phyloP scores from a whole-genome alignment of 2,329 filamentous ascomycete species.

The Didymosphaeria variabile region DNA sequence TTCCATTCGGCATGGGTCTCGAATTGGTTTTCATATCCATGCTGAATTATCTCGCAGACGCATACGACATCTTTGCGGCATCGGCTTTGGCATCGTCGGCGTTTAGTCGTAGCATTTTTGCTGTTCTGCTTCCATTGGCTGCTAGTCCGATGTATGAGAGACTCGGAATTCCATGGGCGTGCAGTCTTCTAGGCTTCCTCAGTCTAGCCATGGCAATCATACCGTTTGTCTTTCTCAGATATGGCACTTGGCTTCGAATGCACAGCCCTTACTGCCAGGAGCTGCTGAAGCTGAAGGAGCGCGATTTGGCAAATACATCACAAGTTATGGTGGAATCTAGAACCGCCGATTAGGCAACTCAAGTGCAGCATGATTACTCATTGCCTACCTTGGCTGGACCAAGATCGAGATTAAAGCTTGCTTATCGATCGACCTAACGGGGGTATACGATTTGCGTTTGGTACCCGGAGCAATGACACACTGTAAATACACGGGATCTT shows the following conservation, averaged over 20 bases:
- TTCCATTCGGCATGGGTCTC: constrained; percentile 62
- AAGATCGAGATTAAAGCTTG: no score
- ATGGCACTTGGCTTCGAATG: constrained; percentile 68
- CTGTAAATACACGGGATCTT: no score
- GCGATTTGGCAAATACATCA: no score
- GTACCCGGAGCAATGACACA: no score
- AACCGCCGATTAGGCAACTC: no score
- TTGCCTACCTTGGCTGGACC: no score
- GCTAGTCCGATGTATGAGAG: constrained; percentile 63
- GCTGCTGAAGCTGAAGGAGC: no score
- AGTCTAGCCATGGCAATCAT: constrained; percentile 73
- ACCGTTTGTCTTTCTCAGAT: constrained; percentile 75
- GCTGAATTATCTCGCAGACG: constrained; percentile 41
- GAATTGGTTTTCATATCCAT: constrained; percentile 67
- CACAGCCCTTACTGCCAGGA: constrained; percentile 66
- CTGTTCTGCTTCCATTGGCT: constrained; percentile 79
- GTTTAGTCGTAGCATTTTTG: constrained; percentile 75
- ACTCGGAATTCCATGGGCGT: constrained; percentile 74
- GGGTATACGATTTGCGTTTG: no score
- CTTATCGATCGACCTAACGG: no score
- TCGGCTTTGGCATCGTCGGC: constrained; percentile 77
- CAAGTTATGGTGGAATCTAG: no score
- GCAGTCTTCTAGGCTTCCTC: constrained; percentile 73
- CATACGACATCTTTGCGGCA: constrained; percentile 74
- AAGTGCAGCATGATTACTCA: no score